These are phyloP conservation scores for Cadophora luteo-olivacea DNA, from an alignment of 2,329 filamentous ascomycete species.

Conservation along the genomic window DNA sequence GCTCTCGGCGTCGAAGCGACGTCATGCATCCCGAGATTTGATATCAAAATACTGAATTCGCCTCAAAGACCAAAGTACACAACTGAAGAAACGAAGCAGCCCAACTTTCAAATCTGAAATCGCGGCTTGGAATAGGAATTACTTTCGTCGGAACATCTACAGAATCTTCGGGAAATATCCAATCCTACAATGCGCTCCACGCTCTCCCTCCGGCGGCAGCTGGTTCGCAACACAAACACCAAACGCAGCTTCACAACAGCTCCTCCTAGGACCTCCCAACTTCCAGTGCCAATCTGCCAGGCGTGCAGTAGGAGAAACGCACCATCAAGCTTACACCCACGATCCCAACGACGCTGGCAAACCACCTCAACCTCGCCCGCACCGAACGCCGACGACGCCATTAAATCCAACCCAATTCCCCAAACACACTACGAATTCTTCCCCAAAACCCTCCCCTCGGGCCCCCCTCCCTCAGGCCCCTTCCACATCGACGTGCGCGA, in stretches of 20 bases:
- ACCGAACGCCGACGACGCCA: background rate
- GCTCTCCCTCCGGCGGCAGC: conserved; percentile 4
- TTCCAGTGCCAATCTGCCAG: conserved; percentile 3
- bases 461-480: conserved; percentile 77
- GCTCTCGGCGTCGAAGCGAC: conserved; percentile 39
- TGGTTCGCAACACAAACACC: background rate
- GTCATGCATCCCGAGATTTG: conserved; percentile 9
- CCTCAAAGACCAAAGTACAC: background rate
- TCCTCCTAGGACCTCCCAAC: background rate
- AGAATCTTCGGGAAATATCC: background rate
- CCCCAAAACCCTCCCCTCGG: conserved; percentile 75
- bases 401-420: conserved; percentile 22
- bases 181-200: conserved; percentile 13
- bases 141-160: too few relatives aligned
- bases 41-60: conserved; percentile 4
- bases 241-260: background rate
- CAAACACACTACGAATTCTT: conserved; percentile 87
- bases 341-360: conserved; percentile 11
- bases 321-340: background rate
- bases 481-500: conserved; percentile 76
- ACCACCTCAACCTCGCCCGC: conserved; percentile 1
- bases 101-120: background rate
- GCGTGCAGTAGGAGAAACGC: background rate
- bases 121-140: background rate
- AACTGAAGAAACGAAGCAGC: background rate